These are phyloP conservation scores for Trifolium dubium DNA, from an alignment of 306 rosid species.

Conservation along the genomic window DNA sequence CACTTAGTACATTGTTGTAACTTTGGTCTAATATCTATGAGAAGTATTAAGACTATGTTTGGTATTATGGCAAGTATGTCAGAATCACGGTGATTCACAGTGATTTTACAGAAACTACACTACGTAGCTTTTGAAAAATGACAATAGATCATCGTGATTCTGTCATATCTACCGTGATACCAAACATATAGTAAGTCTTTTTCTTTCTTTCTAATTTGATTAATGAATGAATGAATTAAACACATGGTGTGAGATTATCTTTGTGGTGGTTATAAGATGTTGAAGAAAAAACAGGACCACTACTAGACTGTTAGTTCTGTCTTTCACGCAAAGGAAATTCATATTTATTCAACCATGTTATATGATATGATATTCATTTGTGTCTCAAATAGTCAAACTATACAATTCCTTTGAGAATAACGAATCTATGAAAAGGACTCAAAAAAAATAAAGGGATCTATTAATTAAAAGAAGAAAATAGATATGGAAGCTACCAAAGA, in stretches of 20 bases:
- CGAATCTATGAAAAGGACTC: not conserved
- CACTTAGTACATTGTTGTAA: not conserved
- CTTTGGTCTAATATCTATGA: constrained; percentile 24
- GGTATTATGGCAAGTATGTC: no score
- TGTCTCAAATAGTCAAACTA: not conserved
- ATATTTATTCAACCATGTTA: not conserved
- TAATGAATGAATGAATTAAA: not conserved
- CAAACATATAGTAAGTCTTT: not conserved
- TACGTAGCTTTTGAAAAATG: no score
- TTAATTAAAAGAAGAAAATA: not conserved
- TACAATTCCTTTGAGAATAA: not conserved
- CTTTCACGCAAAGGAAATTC: not conserved
- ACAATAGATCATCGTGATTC: no score
- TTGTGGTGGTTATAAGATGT: not conserved
- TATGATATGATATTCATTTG: not conserved
- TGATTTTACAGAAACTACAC: no score
- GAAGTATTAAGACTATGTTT: not conserved
- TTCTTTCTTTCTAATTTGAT: constrained; percentile 5
- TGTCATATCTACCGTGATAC: no score
- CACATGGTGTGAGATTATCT: not conserved
- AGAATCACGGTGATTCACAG: no score
- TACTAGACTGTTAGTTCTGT: constrained; percentile 1
- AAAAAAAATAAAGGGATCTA: no score
- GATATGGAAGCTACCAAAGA: not conserved
- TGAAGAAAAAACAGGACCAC: constrained; percentile 7